Evolutionary conservation across 1,284 basidiomycete species (phyloP), one percentile per base, ranked within the genome.

Genomic region (Heliocybe sulcata): DNA sequence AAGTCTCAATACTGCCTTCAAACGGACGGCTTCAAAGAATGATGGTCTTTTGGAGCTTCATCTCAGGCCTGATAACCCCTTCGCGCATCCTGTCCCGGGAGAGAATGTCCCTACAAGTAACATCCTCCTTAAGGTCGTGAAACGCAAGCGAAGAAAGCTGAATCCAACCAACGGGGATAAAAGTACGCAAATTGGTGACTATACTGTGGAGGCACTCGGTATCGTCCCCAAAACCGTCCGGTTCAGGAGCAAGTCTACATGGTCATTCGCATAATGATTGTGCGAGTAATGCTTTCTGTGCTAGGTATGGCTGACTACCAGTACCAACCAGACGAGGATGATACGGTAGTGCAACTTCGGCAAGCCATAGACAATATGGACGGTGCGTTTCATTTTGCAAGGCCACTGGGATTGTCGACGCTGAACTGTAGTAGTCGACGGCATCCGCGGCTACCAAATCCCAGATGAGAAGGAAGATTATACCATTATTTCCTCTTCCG

Each of bases 241-340:
- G 45, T 98, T 98, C 72, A 81, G 94, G 70, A 87, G 94, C 94
- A 63, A 70, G 87, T 71, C 33, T 51, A 38, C 45, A 35, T 29
- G 31, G 11, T 25, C 55, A 14, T 35, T 10, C 6, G n/a, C 22
- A 35, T 6, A n/a, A 26, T 31, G 25, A 9, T 26, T 31, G 25
- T 51, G 33, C 57, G 50, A 55, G 38, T 31, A 51, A 38, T 47
- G 11, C 35, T 19, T 38, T 14, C 49, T 22, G 12, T 16, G 54
- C 6, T 54, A 97, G 94, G 85, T 57, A 92, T 96, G 90, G 91
- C 86, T 45, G 94, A 97, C 67, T 96, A 85, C 65, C 93, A 96
- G 69, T 96, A 83, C 68, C 81, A 85, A 55, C 90, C 92, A 1
- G 75, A 87, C 55, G 74, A 77, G 63, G 69, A 81, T 22, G 90